Evolutionary conservation across 2,329 filamentous ascomycete genomes (phyloP).

Genomic region (Pleoardoris graminearum): DNA sequence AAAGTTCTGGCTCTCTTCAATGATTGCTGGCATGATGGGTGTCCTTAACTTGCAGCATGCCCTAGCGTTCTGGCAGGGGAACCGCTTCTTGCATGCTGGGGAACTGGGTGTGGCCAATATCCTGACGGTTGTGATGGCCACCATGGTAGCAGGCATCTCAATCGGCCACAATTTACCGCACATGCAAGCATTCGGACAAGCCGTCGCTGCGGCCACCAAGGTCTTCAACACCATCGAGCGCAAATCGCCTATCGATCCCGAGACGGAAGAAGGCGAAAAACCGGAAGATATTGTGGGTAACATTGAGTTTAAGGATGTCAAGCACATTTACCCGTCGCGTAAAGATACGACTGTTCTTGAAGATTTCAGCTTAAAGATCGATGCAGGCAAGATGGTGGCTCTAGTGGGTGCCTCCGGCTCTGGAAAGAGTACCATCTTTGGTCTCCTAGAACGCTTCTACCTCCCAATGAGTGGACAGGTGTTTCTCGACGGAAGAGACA

Average conservation of each 20-base stretch:
- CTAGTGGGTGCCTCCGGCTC: slow-evolving; percentile 92
- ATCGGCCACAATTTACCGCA: slow-evolving; percentile 75
- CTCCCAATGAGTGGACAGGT: slow-evolving; percentile 80
- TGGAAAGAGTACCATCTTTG: slow-evolving; percentile 93
- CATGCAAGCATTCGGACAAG: slow-evolving; percentile 81
- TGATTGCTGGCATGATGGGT: slow-evolving; percentile 83
- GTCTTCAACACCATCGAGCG: slow-evolving; percentile 95
- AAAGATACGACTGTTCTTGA: slow-evolving; percentile 90
- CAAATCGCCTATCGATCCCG: slow-evolving; percentile 78
- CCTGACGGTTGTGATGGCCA: slow-evolving; percentile 82
- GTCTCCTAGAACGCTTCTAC: slow-evolving; percentile 92
- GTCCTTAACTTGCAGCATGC: slow-evolving; percentile 75
- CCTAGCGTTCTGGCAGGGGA: slow-evolving; percentile 53
- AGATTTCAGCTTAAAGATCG: slow-evolving; percentile 75
- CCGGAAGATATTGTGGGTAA: slow-evolving; percentile 74
- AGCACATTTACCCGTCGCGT: slow-evolving; percentile 92
- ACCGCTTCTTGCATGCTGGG: slow-evolving; percentile 58
- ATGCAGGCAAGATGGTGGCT: slow-evolving; percentile 89
- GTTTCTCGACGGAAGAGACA: slow-evolving; percentile 79
- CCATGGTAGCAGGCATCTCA: slow-evolving; percentile 92
- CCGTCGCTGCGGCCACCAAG: slow-evolving; percentile 81
- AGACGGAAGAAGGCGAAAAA: slow-evolving; percentile 69
- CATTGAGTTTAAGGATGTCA: slow-evolving; percentile 79
- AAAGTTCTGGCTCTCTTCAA: slow-evolving; percentile 71
- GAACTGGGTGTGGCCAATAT: slow-evolving; percentile 70